These are phyloP conservation scores for Laburnicola sp. DNA, from an alignment of 2,329 filamentous ascomycete genomes.

Conservation along the genomic window DNA sequence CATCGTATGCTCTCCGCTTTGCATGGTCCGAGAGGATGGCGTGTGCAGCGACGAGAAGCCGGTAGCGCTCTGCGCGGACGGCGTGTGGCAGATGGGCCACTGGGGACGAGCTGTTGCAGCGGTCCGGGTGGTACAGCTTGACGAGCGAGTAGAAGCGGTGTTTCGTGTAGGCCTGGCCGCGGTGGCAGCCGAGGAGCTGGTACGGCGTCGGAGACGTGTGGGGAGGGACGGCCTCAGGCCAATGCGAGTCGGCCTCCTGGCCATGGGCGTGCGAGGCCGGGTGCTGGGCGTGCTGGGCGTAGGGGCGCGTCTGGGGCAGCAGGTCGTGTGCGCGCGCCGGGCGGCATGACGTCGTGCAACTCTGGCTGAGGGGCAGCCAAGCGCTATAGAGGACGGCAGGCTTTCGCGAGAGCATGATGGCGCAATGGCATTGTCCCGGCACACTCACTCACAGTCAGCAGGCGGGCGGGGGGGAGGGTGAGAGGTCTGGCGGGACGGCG, in stretches of 20 bases:
- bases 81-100: constrained; percentile 56
- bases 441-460: constrained; percentile 7
- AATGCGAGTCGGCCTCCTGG: constrained; percentile 30
- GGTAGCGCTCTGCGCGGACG: constrained; percentile 82
- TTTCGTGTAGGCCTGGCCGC: constrained; percentile 75
- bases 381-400: constrained; percentile 16
- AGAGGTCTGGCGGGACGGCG: too few relatives aligned
- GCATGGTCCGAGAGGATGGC: constrained; percentile 79
- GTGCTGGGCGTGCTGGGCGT: constrained; percentile 32
- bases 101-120: constrained; percentile 44
- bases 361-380: constrained; percentile 30
- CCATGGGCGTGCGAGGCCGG: constrained; percentile 13
- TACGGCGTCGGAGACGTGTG: constrained; percentile 73
- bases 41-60: constrained; percentile 84
- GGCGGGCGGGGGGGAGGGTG: constrained; percentile 11
- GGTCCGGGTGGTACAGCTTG: constrained; percentile 94
- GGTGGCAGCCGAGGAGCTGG: constrained; percentile 73
- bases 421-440: constrained; percentile 31
- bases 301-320: constrained; percentile 24
- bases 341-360: constrained; percentile 45
- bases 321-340: constrained; percentile 38
- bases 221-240: constrained; percentile 42
- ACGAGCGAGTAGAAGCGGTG: constrained; percentile 84
- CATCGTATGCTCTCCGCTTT: constrained; percentile 81
- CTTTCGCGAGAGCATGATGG: constrained; percentile 23